Base-by-base conservation (phyloP, 768 basidiomycete species). In the Leccinum subtestaceum region DNA sequence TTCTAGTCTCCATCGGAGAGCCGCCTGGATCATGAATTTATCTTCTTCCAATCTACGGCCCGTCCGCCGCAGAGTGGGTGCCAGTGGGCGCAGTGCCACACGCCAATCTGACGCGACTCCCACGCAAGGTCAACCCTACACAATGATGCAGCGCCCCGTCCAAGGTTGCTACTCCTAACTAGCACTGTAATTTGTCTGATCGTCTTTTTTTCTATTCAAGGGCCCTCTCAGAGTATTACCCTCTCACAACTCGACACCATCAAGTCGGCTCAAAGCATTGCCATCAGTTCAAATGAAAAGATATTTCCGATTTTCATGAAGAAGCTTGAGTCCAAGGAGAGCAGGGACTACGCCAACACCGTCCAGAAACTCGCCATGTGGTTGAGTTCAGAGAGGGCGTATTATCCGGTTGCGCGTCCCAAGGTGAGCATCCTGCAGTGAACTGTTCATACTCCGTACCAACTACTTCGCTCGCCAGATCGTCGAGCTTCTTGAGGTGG, bases 361-460 rank as follows among this genome's bases (percentile, higher is more conserved):
- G 34, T 77, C 6, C 64, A 65, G 17, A 83, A 78, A 65, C 68
- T 85, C 19, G 68, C 74, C 1, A 5, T n/a, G 2, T 85, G 82
- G 82, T 65, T 84, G 45, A 51, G 65, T 25, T 77, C 78, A 53
- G 73, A 76, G 45, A 79, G 77, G 61, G 84, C 84, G 1, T 85
- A 85, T 63, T 86, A 86, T 64, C 50, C 67, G 1, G 72, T 60
- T 32, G 84, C 82, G 46, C 77, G 81, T 36, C 77, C 75, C 48
- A 77, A 80, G 71, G 84, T 83, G 58, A 60, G 73, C 65, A 8
- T 45, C 25, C 40, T 58, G 27, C 29, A 13, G 19, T 11, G 17
- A 34, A 53, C 60, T 23, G 11, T 45, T 21, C 19, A 2, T 19
- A 64, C 54, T 32, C 52, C 17, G 45, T 31, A 27, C 58, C 57